Percentiles rank a stretch among this genome's conserved stretches.
Conservation (phyloP, 2,329 filamentous ascomycete species). For the Arthrobotrys sinensis region DNA sequence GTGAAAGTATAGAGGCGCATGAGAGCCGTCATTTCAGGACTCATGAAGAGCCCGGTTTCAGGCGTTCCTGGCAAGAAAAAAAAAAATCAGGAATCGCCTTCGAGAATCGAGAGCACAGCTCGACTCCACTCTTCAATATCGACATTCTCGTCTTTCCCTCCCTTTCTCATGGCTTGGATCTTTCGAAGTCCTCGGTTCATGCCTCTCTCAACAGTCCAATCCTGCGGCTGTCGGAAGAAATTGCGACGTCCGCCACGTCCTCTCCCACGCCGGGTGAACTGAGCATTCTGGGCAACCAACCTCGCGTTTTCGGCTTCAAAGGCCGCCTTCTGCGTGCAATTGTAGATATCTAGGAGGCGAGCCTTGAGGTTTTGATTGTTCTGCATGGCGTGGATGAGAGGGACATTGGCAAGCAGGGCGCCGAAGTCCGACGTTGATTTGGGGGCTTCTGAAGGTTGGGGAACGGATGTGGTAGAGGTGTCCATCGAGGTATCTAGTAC, state of each 20-base stretch:
- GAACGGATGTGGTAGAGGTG: conserved; percentile 18
- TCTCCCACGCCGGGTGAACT: conserved; percentile 52
- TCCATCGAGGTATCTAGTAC: conserved; percentile 40
- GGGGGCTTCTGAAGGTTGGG: conserved; percentile 26
- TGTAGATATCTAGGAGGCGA: conserved; percentile 56
- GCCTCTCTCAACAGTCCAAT: conserved; percentile 59
- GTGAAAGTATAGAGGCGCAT: not conserved
- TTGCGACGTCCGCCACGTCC: conserved; percentile 51
- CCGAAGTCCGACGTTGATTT: conserved; percentile 37
- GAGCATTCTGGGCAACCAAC: conserved; percentile 49
- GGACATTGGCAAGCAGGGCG: conserved; percentile 36
- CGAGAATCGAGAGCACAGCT: conserved; percentile 56
- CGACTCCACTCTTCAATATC: conserved; percentile 61
- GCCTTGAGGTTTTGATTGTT: conserved; percentile 48
- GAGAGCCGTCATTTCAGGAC: not conserved
- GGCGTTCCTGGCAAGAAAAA: not conserved
- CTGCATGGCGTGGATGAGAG: conserved; percentile 54
- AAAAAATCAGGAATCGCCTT: conserved; percentile 42
- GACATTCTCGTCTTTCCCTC: conserved; percentile 59
- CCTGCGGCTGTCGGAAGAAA: conserved; percentile 51
- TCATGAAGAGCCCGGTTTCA: not conserved
- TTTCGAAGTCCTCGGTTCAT: conserved; percentile 57
- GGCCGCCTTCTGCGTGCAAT: conserved; percentile 57
- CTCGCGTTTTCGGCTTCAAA: conserved; percentile 60
- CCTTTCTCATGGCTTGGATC: conserved; percentile 57